Evolutionary conservation across 2,329 filamentous ascomycete genomes (phyloP), one percentile per base, ranked within the genome.

Genomic region (Pyrenophora tritici-repentis): DNA sequence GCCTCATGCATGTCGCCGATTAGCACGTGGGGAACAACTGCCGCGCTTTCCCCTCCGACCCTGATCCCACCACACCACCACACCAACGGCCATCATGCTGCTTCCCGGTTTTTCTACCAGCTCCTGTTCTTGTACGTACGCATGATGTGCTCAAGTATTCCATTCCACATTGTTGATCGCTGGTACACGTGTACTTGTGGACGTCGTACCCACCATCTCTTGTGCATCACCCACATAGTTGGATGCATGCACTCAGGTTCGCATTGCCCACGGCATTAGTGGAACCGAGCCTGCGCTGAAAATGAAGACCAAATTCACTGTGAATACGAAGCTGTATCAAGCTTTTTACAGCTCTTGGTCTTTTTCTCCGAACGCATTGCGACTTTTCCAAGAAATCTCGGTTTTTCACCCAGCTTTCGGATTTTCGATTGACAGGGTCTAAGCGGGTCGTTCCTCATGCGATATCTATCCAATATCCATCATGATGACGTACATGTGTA

Each of bases 401-500:
- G 47, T 16, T 18, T 39, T 44, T 38, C 6, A 24, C 4, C 42
- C 26, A 22, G 48, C 14, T 13, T 42, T 20, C 39, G 33, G 42
- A 6, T 18, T 20, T 39, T 20, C 16, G 10, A 4, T 16, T 22
- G 7, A 45, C 43, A 40, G 33, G 44, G 16, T 37, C 38, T 29
- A 46, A 24, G 24, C 41, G 20, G 22, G 16, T 35, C 1, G 32
- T 26, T 17, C 49, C 43, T 32, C 46, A 41, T 39, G 7, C 29
- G 14, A 16, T 14, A 50, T 37, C 33, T 42, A 47, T 39, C 37
- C 5, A 39, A n/a, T 22, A 16, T 10, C 20, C 35, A 57, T 62
- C 53, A 56, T 58, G 7, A 48, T 62, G 59, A 62, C 58, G 58
- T 47, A 54, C 20, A 40, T 32, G 16, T 54, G 13, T 42, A 50